These are phyloP conservation scores for Pistacia atlantica DNA, from an alignment of 345 rosid genomes.

Conservation along the genomic window DNA sequence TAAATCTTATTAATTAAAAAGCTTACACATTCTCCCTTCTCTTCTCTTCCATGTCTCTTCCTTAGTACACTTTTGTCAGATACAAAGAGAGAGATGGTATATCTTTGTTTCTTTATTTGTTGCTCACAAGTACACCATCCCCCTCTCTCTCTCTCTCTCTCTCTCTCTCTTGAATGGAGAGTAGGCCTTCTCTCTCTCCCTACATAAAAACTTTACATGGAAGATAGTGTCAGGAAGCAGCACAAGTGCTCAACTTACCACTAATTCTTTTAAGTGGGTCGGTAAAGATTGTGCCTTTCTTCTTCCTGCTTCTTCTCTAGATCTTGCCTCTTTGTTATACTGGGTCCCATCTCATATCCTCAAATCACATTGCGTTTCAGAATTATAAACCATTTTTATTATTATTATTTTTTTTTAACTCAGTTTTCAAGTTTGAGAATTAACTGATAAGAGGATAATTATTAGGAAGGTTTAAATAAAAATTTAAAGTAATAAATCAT, in stretches of 20 bases:
- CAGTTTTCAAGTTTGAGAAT: too few species aligned
- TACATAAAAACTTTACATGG: constrained; percentile 5
- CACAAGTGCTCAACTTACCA: constrained; percentile 21
- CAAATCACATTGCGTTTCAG: background rate
- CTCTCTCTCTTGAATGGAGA: constrained; percentile 25
- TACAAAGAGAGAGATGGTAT: background rate
- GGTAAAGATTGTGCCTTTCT: background rate
- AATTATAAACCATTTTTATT: too few species aligned
- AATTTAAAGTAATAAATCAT: too few species aligned
- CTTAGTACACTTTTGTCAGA: background rate
- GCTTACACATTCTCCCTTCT: constrained; percentile 12
- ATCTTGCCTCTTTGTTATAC: background rate
- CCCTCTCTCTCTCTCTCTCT: constrained; percentile 2
- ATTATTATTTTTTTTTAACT: too few species aligned
- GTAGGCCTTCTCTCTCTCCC: background rate
- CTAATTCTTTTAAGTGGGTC: background rate
- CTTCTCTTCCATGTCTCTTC: constrained; percentile 11
- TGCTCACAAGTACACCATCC: background rate
- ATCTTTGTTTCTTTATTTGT: background rate
- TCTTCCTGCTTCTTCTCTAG: background rate
- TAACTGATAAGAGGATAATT: too few species aligned
- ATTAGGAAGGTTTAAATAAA: too few species aligned
- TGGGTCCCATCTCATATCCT: background rate
- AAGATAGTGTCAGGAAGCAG: constrained; percentile 36
- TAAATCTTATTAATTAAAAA: background rate